These are phyloP conservation scores for Penicillium desertorum DNA, from an alignment of 495 filamentous ascomycete species.

Conservation along the genomic window DNA sequence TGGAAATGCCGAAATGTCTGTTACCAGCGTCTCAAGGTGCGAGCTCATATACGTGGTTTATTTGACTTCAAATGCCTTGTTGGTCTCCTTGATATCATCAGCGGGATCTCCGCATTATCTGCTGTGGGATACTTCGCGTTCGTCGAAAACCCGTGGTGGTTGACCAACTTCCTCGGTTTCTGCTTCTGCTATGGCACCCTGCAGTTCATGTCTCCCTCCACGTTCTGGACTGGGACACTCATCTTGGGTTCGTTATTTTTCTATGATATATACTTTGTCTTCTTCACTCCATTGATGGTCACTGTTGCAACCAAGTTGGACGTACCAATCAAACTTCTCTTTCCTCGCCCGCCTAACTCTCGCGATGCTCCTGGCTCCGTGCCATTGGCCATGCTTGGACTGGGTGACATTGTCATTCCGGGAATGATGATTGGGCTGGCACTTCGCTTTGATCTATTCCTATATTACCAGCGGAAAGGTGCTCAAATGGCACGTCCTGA, in stretches of 20 bases:
- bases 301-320: conserved; percentile 89
- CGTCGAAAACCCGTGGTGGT: conserved; percentile 68
- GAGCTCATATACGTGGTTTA: conserved; percentile 44
- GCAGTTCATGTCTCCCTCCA: conserved; percentile 85
- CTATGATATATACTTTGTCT: conserved; percentile 97
- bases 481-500: conserved; percentile 35
- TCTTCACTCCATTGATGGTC: conserved; percentile 96
- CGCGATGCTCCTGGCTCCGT: conserved; percentile 37
- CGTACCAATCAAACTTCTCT: conserved; percentile 89
- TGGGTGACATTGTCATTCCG: conserved; percentile 93
- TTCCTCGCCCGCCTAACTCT: conserved; percentile 61
- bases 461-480: conserved; percentile 69
- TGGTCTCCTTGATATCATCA: conserved; percentile 57
- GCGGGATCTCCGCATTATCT: conserved; percentile 56
- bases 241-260: conserved; percentile 80
- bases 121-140: conserved; percentile 68
- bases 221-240: conserved; percentile 76
- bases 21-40: conserved; percentile 50
- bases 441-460: conserved; percentile 85
- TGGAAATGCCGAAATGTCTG: conserved; percentile 51
- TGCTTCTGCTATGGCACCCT: conserved; percentile 81
- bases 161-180: conserved; percentile 87
- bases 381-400: conserved; percentile 78
- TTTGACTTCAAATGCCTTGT: conserved; percentile 46
- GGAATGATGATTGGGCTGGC: conserved; percentile 88